Base-by-base conservation (phyloP, 2,329 filamentous ascomycete genomes). In the Hysterium pulicare region DNA sequence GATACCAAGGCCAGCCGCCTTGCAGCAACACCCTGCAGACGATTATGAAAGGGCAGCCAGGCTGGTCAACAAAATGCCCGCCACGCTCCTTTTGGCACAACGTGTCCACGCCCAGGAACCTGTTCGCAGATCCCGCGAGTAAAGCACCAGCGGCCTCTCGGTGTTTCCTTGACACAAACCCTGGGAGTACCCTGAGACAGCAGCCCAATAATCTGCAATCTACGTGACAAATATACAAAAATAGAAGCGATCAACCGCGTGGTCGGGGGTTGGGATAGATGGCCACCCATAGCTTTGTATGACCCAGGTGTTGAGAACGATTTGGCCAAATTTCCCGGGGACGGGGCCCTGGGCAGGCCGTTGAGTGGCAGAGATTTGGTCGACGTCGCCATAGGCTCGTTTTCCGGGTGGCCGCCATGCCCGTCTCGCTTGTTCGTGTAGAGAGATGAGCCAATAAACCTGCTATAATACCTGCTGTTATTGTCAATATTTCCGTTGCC, bases 381-480 rank as follows among this genome's bases (percentile, higher is more conserved):
- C 35, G 38, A 49, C 47, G 38, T 50, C 41, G 35, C 42, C 41
- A 49, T 50, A 49, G 46, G 50, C 44, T 48, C 45, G 40, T 38
- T 43, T 40, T 24, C 38, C 43, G 45, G 31, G 23, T 17, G 48
- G 46, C 24, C 41, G 30, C 37, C 35, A 39, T 41, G 16, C 39
- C 36, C 45, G 55, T 49, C 48, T 57, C 55, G 53, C 58, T 51
- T 51, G 45, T 46, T 49, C 52, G 55, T 56, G 55, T 50, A 33
- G 47, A 49, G 54, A 62, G 51, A 61, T 61, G 59, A 64, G 47
- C 51, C 51, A 63, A 62, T 62, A 55, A 58, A 51, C 41, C 41
- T 40, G 46, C 47, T 26, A 49, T 57, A 55, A 50, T 46, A 61
- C 61, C 54, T 61, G 51, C 59, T 61, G 40, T 55, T 64, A 61